A percentile compares a stretch with the other conserved stretches of the same genome.
These are phyloP conservation scores for Coemansia reversa DNA, from an alignment of 192 early-diverging fungal species.

Conservation along the genomic window DNA sequence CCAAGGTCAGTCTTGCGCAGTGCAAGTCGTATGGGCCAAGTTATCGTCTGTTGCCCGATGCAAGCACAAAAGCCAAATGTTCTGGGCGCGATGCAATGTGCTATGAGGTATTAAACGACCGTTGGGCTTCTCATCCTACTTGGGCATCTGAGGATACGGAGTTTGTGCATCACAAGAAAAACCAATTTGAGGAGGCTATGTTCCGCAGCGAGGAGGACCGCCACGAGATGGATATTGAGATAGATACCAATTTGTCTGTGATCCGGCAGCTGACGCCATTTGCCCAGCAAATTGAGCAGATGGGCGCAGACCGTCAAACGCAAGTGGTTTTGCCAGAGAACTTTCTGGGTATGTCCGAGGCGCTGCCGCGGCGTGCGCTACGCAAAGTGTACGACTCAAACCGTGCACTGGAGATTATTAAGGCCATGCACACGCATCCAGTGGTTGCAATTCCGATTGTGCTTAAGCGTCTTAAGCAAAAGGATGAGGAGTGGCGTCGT, in stretches of 20 bases:
- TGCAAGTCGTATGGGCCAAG: slow-evolving; percentile 51
- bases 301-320: slow-evolving; percentile 75
- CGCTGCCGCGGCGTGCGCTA: slow-evolving; percentile 89
- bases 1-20: slow-evolving; percentile 29
- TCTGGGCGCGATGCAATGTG: slow-evolving; percentile 91
- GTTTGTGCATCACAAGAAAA: slow-evolving; percentile 90
- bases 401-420: slow-evolving; percentile 85
- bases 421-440: slow-evolving; percentile 89
- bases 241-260: slow-evolving; percentile 87
- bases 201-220: slow-evolving; percentile 96
- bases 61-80: slow-evolving; percentile 60
- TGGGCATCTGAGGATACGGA: slow-evolving; percentile 89
- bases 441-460: slow-evolving; percentile 90
- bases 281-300: slow-evolving; percentile 75
- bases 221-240: slow-evolving; percentile 97
- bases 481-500: slow-evolving; percentile 92
- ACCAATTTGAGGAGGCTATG: slow-evolving; percentile 88
- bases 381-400: slow-evolving; percentile 93
- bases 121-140: slow-evolving; percentile 91
- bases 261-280: slow-evolving; percentile 92
- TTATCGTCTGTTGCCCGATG: slow-evolving; percentile 54
- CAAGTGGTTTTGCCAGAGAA: slow-evolving; percentile 73
- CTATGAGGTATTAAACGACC: slow-evolving; percentile 95
- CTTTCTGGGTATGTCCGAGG: slow-evolving; percentile 80
- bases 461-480: slow-evolving; percentile 92